Evolutionary conservation across 2,329 filamentous ascomycete species (phyloP), one percentile per base, ranked within the genome.

Genomic region (Ophiostoma tasmaniense): DNA sequence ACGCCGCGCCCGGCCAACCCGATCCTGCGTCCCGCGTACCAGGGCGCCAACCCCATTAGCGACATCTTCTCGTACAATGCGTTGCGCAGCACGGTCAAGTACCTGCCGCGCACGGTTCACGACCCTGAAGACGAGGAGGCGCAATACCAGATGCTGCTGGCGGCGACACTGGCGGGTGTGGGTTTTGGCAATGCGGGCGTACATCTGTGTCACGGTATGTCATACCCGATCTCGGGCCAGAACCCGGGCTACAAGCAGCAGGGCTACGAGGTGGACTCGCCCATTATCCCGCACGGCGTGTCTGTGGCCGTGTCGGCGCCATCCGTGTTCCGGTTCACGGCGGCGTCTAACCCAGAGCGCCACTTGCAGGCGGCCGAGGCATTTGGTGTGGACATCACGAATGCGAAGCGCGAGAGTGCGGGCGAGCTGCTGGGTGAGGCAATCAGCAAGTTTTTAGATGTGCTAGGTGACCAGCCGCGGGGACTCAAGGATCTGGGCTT

Each of bases 171-270:
- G 1, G 95, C 96, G 0, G 95, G 95, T 64, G 93, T 99, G 2
- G 95, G 95, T 0, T 99, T 99, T 77, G 95, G 96, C 25, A 99
- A 99, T 75, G 96, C 96, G 1, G 95, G 96, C 66, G 95, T 99
- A 2, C 95, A 99, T 80, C 83, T 88, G 62, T 88, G 85, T 72
- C 85, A 88, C 72, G 85, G 94, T 77, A 98, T 99, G 94, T 96
- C 91, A 30, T 99, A 99, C 76, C 95, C 95, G 22, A 97, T 99
- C 76, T 96, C 92, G 0, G 92, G 93, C 37, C 93, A 97, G 77
- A 99, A 99, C 77, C 92, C 65, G 20, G 89, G 90, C 5, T 98
- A 98, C 80, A 89, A 88, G 75, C 95, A 99, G 77, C 79, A 84
- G 0, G 95, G 95, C n/a, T 99, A 99, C 78, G 82, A 89, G 1